These are phyloP conservation scores for Tillandsia leiboldiana DNA, from an alignment of 176 grass and related monocot genomes.

Conservation along the genomic window DNA sequence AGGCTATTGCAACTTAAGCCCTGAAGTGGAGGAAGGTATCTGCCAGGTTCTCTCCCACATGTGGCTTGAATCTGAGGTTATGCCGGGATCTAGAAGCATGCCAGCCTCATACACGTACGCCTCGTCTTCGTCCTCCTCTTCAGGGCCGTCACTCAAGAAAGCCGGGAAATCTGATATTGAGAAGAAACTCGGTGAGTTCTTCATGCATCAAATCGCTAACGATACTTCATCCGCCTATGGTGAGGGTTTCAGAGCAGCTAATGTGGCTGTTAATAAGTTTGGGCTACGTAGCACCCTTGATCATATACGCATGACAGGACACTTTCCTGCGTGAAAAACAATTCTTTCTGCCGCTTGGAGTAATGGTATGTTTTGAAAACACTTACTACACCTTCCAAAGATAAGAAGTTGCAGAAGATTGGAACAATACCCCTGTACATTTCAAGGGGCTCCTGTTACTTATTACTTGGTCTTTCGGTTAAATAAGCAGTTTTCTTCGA, in stretches of 20 bases:
- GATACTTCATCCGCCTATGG: slow-evolving; percentile 74
- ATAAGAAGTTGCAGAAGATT: background rate
- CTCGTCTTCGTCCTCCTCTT: slow-evolving; percentile 44
- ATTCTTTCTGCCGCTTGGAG: slow-evolving; percentile 10
- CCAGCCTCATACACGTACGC: slow-evolving; percentile 45
- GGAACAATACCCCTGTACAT: too few species aligned
- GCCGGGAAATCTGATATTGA: slow-evolving; percentile 70
- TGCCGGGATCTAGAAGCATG: slow-evolving; percentile 36
- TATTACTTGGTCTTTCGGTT: too few species aligned
- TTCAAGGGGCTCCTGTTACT: too few species aligned
- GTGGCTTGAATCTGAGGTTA: slow-evolving; percentile 90
- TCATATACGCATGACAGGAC: slow-evolving; percentile 54
- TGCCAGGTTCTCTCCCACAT: slow-evolving; percentile 88
- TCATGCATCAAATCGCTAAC: slow-evolving; percentile 90
- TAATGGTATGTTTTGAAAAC: background rate
- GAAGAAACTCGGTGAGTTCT: slow-evolving; percentile 93
- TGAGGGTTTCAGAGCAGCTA: slow-evolving; percentile 82
- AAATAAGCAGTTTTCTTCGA: too few species aligned
- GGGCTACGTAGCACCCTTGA: slow-evolving; percentile 65
- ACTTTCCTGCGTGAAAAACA: slow-evolving; percentile 36
- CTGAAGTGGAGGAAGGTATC: slow-evolving; percentile 83
- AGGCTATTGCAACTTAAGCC: slow-evolving; percentile 66
- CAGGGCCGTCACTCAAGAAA: slow-evolving; percentile 57
- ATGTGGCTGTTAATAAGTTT: slow-evolving; percentile 61
- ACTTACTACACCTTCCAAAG: slow-evolving; percentile 7